A percentile compares a stretch with the other conserved stretches of the same genome.
These are phyloP conservation scores for Exophiala sp. DNA, from an alignment of 2,329 filamentous ascomycete genomes.

Conservation along the genomic window DNA sequence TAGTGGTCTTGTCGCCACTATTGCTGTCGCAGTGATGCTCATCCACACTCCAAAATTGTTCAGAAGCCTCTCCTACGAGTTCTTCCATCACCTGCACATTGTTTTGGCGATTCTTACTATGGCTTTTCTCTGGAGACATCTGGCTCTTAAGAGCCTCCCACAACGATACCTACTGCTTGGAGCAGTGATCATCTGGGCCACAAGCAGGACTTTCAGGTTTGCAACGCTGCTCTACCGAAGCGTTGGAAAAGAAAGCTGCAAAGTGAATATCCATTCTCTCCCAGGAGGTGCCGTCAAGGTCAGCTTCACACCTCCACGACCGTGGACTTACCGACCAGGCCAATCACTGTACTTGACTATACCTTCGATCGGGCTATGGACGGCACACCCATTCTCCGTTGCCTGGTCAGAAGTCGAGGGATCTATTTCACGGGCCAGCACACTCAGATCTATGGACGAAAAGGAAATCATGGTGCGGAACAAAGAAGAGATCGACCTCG, in stretches of 20 bases:
- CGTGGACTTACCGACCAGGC: conserved; percentile 64
- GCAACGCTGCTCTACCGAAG: conserved; percentile 64
- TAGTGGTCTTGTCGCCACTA: conserved; percentile 43
- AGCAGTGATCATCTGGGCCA: conserved; percentile 71
- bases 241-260: conserved; percentile 56
- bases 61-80: conserved; percentile 95
- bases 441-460: conserved; percentile 20
- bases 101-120: conserved; percentile 66
- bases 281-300: conserved; percentile 68
- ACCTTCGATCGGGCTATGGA: conserved; percentile 62
- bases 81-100: conserved; percentile 85
- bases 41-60: conserved; percentile 72
- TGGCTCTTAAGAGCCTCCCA: conserved; percentile 55
- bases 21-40: conserved; percentile 63
- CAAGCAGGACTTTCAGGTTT: conserved; percentile 65
- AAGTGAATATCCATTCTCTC: conserved; percentile 64
- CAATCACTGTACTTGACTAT: conserved; percentile 75
- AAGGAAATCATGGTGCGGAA: conserved; percentile 36
- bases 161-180: conserved; percentile 73
- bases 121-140: conserved; percentile 73
- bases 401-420: conserved; percentile 65
- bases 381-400: conserved; percentile 74
- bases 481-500: conserved; percentile 50
- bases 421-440: conserved; percentile 30
- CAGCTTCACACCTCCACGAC: conserved; percentile 65